phyloP scores from a whole-genome alignment of 345 rosid genomes.

The Hirschfeldia incana region DNA sequence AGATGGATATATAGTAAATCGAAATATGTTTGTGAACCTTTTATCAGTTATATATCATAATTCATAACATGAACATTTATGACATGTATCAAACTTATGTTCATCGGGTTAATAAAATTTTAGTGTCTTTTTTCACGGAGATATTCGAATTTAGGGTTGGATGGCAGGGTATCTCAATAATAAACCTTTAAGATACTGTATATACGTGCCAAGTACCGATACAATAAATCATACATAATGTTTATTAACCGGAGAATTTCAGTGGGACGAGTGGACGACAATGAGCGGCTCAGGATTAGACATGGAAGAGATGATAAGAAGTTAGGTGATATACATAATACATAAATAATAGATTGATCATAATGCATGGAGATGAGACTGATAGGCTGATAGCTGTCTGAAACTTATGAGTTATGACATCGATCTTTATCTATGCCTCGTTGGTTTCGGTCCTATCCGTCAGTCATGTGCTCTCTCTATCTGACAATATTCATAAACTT shows the following conservation, averaged over 20 bases:
- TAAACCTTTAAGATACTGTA: too few species aligned
- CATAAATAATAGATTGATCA: background rate
- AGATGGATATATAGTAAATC: background rate
- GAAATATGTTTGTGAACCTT: too few species aligned
- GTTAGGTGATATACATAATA: constrained; percentile 15
- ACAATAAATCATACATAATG: too few species aligned
- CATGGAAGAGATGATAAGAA: constrained; percentile 17
- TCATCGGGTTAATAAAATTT: too few species aligned
- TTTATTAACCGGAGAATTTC: too few species aligned
- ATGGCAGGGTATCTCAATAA: too few species aligned
- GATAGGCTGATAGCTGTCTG: constrained; percentile 30
- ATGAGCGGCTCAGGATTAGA: constrained; percentile 12
- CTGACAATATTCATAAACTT: constrained; percentile 15
- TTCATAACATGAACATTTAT: too few species aligned
- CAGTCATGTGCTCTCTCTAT: constrained; percentile 26
- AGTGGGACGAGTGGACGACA: constrained; percentile 6
- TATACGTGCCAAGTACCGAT: too few species aligned
- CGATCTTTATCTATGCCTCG: constrained; percentile 14
- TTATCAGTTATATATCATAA: too few species aligned
- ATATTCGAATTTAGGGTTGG: too few species aligned
- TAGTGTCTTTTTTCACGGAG: too few species aligned
- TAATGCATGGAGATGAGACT: constrained; percentile 12
- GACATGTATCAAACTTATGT: too few species aligned
- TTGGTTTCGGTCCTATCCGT: constrained; percentile 24
- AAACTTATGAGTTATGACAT: constrained; percentile 17